Percentiles rank a stretch among this genome's conserved stretches.
Evolutionary conservation across 2,329 filamentous ascomycete species (phyloP).

Genomic region (Sclerotinia trifoliorum): DNA sequence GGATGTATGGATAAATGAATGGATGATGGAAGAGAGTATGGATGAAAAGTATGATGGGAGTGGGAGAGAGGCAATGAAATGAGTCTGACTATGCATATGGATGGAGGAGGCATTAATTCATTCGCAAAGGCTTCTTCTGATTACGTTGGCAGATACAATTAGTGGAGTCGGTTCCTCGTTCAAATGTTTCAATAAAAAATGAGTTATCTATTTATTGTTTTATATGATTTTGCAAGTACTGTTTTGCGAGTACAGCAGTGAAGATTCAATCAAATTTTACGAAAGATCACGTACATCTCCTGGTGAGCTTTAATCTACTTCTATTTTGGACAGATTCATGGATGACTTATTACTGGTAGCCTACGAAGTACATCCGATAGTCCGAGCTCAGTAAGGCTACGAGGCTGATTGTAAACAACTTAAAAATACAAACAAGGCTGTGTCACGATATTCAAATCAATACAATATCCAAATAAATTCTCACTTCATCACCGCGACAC

Average conservation of each 20-base stretch:
- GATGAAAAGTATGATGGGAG: not conserved
- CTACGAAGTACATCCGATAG: not conserved
- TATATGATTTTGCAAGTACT: no score
- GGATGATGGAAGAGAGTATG: not conserved
- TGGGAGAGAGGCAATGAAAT: not conserved
- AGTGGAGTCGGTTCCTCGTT: not conserved
- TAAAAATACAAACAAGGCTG: not conserved
- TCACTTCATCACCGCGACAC: not conserved
- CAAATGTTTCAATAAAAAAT: not conserved
- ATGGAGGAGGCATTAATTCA: constrained; percentile 3
- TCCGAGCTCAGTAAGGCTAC: not conserved
- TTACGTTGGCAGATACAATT: not conserved
- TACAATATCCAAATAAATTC: not conserved
- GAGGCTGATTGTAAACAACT: not conserved
- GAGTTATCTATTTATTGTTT: no score
- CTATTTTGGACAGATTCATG: no score
- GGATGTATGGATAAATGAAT: not conserved
- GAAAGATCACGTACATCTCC: not conserved
- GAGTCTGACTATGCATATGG: not conserved
- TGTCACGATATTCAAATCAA: not conserved
- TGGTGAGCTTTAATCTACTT: not conserved
- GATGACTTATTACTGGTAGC: no score
- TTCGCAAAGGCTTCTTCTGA: not conserved
- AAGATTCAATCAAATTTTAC: not conserved
- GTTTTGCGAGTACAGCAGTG: no score